Base-by-base conservation (phyloP, 1,139 yeast genomes). In the Debaryomyces nepalensis region DNA sequence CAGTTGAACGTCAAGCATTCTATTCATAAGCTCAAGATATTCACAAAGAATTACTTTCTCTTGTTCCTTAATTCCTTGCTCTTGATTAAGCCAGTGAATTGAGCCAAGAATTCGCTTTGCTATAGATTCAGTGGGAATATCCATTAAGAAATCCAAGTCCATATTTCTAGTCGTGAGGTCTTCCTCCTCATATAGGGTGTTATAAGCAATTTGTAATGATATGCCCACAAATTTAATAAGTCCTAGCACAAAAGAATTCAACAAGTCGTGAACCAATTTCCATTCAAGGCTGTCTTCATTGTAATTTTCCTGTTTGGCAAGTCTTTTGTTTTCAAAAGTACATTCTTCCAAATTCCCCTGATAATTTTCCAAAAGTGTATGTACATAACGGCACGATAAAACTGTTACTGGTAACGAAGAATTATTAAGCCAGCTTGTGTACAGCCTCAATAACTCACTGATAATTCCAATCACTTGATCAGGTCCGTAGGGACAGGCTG, bases 131-230 rank as follows among this genome's bases (percentile, higher is more conserved):
- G 60, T 41, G n/a, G 61, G 47, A 2, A 67, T 54, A 18, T 56
- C 60, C 20, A 47, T 45, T 39, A 72, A 59, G 41, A 68, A 70
- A 45, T 69, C 64, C 39, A 72, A 56, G 39, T 79, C 81, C 84
- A 84, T 79, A 9, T 72, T 68, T 49, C 84, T 77, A 2, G 86
- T 79, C 42, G 82, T 82, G 39, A 86, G 63, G 59, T 86, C 95
- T 55, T 86, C 95, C 53, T 86, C 93, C 52, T 85, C 91, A 51
- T 81, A 82, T 12, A 86, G 66, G 5, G 82, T 84, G n/a, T 82
- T 83, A 12, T 73, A 66, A 1, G 83, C 81, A 26, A 83, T 61
- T 6, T 63, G 59, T 3, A 77, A 55, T 5, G 76, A 68, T 37
- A 77, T 67, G 15, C 79, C 79, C 5, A 80, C 73, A 52, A 81